Conservation (phyloP, 2,329 filamentous ascomycete species). For the Colletotrichum agaves region DNA sequence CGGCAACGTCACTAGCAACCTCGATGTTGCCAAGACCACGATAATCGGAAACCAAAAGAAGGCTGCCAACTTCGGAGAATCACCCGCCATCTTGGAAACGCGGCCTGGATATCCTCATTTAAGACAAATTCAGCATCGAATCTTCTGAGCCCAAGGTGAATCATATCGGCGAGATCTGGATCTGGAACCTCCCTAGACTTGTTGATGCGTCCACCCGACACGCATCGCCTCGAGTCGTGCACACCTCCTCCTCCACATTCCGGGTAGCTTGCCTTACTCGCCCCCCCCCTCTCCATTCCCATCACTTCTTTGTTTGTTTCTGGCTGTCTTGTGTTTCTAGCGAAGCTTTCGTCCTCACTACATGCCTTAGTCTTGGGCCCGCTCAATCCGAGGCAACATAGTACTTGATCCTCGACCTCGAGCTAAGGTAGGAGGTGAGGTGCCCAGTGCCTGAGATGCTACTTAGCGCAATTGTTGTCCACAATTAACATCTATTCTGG, state of each 20-base stretch:
- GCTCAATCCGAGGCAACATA: neutral
- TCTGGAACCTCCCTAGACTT: conserved; percentile 14
- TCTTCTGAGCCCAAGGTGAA: conserved; percentile 13
- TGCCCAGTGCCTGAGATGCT: conserved; percentile 6
- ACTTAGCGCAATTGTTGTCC: neutral
- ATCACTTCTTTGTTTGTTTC: neutral
- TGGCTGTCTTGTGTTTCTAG: neutral
- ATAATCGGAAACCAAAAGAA: neutral
- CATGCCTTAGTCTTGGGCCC: neutral
- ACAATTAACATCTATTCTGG: conserved; percentile 12
- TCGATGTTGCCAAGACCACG: neutral
- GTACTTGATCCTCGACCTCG: neutral
- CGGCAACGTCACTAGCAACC: neutral
- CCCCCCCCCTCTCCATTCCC: neutral
- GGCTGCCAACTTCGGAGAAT: neutral
- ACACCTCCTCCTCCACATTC: neutral
- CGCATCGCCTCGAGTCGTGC: conserved; percentile 17
- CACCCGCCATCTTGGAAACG: neutral
- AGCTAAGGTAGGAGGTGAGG: neutral
- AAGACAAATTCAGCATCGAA: neutral
- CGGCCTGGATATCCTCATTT: neutral
- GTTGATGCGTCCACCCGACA: conserved; percentile 1
- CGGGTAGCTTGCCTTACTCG: conserved; percentile 7
- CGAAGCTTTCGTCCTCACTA: neutral
- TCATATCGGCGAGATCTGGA: conserved; percentile 21